phyloP scores from a whole-genome alignment of 2,329 filamentous ascomycete genomes.

The Hypomyces perniciosus region DNA sequence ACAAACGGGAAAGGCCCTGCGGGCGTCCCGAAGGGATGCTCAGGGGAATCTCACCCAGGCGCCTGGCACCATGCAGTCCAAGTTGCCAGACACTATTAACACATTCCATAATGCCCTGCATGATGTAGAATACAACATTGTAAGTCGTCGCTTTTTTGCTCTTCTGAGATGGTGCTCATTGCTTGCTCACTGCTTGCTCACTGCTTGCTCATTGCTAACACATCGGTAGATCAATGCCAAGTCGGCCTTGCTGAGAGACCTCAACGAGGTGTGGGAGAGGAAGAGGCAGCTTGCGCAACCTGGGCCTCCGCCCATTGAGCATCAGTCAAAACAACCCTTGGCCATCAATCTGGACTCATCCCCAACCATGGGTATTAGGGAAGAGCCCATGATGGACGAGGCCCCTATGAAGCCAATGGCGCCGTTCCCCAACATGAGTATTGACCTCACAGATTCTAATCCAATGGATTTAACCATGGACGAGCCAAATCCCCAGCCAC shows the following conservation, averaged over 20 bases:
- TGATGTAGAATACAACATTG: slow-evolving; percentile 52
- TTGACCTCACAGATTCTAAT: slow-evolving; percentile 32
- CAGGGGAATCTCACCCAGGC: slow-evolving; percentile 31
- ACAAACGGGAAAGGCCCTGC: slow-evolving; percentile 53
- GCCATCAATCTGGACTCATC: slow-evolving; percentile 33
- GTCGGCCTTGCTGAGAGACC: slow-evolving; percentile 48
- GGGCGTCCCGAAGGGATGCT: slow-evolving; percentile 40
- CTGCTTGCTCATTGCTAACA: neutral
- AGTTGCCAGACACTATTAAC: slow-evolving; percentile 41
- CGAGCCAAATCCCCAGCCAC: slow-evolving; percentile 8
- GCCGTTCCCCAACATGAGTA: slow-evolving; percentile 52
- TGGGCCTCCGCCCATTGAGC: slow-evolving; percentile 26
- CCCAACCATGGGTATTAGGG: slow-evolving; percentile 20
- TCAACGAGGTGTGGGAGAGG: slow-evolving; percentile 34
- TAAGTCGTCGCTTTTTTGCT: slow-evolving; percentile 26
- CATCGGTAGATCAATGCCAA: slow-evolving; percentile 40
- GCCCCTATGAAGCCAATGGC: slow-evolving; percentile 39
- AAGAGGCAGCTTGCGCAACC: slow-evolving; percentile 16
- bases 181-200: neutral
- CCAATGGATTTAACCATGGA: slow-evolving; percentile 6
- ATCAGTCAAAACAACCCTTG: slow-evolving; percentile 31
- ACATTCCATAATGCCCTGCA: slow-evolving; percentile 49
- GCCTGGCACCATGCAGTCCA: slow-evolving; percentile 31
- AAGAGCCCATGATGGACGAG: slow-evolving; percentile 30
- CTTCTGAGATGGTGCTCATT: neutral